Evolutionary conservation across 164 flowering plant species (phyloP).

Genomic region (Berberis thunbergii): DNA sequence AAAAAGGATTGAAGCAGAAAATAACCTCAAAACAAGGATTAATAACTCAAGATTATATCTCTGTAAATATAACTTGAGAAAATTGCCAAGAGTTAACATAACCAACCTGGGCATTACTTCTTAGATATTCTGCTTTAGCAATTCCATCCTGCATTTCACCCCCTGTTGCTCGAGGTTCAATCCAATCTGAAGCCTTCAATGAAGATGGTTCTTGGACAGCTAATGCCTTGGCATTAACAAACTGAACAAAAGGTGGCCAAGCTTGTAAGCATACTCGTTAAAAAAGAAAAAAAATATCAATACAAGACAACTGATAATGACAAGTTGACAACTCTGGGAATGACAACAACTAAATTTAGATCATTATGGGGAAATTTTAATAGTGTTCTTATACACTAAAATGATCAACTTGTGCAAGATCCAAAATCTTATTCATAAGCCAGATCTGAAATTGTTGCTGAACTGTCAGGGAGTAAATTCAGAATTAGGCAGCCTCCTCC

Average conservation of each 20-base stretch:
- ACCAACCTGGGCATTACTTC: constrained; percentile 35
- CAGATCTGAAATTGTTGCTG: too few species aligned
- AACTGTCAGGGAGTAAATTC: too few species aligned
- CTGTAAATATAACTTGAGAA: too few species aligned
- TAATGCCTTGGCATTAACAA: constrained; percentile 14
- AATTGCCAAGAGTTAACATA: not conserved
- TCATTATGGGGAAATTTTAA: not conserved
- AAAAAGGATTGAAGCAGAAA: too few species aligned
- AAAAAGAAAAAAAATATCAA: too few species aligned
- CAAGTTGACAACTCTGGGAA: not conserved
- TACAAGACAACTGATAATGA: not conserved
- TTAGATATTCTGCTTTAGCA: constrained; percentile 20
- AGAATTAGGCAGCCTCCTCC: too few species aligned
- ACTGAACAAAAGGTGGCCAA: constrained; percentile 8
- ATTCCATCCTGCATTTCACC: constrained; percentile 33
- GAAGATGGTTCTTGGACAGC: constrained; percentile 23
- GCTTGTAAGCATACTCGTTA: too few species aligned
- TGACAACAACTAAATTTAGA: not conserved
- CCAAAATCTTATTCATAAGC: too few species aligned
- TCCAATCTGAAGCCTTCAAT: constrained; percentile 24
- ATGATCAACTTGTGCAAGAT: too few species aligned
- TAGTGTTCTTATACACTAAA: too few species aligned
- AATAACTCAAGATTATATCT: too few species aligned
- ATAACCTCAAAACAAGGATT: too few species aligned
- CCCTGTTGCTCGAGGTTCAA: constrained; percentile 10